Evolutionary conservation across 768 basidiomycete genomes (phyloP), one percentile per base, ranked within the genome.

Genomic region (Amanita thiersii): DNA sequence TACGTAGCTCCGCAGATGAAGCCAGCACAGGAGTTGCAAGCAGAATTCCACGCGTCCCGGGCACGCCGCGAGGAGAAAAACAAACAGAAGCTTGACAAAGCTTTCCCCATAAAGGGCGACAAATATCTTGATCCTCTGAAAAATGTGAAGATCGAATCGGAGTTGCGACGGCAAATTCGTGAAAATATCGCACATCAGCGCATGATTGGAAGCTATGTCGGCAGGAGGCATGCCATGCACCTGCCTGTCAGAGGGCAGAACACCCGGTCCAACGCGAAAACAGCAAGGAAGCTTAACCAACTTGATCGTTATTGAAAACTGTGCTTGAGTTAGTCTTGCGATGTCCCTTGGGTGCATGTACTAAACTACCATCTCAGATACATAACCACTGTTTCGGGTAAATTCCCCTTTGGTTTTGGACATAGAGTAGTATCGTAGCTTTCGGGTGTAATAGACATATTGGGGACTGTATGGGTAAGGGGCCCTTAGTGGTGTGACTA

Each of bases 161-260:
- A 97, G 60, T 64, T 93, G 55, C 76, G 72, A 59, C 75, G 85
- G 52, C 73, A 81, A 57, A 71, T 93, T 53, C 76, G 80, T 64
- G 89, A 89, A 59, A 92, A 97, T 58, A 93, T 99, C 58, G 80
- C 77, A 4, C 92, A 96, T 64, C 80, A 92, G 62, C 70, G 89
- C 47, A 85, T 85, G 74, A 91, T 98, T 61, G 94, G 94, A 36
- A 90, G 85, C 51, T 93, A 94, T 61, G 79, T 89, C 38, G 96
- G 96, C 37, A 79, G 79, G 68, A 69, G 92, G 61, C 94, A 98
- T 59, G 90, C 90, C 5, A 89, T 92, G 81, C 78, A 81, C 45
- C 62, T 94, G 33, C 94, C 94, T 2, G 94, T 98, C 46, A 75
- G 94, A 60, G 94, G 94, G 43, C 94, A 98, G 64, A 83, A 83